Evolutionary conservation across 768 basidiomycete species (phyloP).

Genomic region (Agrocybe chaxingu): DNA sequence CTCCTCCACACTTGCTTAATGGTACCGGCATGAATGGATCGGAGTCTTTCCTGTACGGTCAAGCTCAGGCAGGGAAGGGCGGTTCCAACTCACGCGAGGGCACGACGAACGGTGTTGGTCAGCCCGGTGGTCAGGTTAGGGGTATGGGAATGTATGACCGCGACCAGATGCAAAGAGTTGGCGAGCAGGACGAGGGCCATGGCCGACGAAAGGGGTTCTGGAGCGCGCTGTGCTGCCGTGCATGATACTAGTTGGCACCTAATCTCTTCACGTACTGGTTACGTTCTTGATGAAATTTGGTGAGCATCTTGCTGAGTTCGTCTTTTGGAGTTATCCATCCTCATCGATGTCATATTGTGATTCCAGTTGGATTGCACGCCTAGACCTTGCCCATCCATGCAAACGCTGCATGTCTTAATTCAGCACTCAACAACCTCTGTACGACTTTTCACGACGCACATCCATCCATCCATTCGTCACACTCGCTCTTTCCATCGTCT

Average conservation of each 20-base stretch:
- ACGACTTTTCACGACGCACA: too few species aligned
- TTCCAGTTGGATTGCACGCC: constrained; percentile 8
- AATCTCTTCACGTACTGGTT: constrained; percentile 28
- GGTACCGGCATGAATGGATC: constrained; percentile 51
- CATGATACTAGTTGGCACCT: constrained; percentile 29
- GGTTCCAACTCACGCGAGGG: constrained; percentile 50
- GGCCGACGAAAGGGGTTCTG: constrained; percentile 62
- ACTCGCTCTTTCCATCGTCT: constrained; percentile 9
- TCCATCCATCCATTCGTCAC: constrained; percentile 6
- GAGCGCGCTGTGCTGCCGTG: constrained; percentile 67
- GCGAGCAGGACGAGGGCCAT: constrained; percentile 61
- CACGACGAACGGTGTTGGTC: constrained; percentile 42
- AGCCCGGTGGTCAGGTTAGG: constrained; percentile 33
- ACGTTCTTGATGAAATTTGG: constrained; percentile 18
- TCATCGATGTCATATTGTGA: neutral
- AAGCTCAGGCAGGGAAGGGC: constrained; percentile 44
- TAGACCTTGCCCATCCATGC: constrained; percentile 16
- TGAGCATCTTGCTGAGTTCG: constrained; percentile 13
- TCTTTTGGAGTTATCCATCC: neutral
- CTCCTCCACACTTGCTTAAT: constrained; percentile 34
- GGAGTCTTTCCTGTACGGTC: constrained; percentile 69
- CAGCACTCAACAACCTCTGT: constrained; percentile 9
- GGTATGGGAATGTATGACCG: constrained; percentile 67
- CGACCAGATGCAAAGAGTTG: constrained; percentile 57
- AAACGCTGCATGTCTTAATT: constrained; percentile 16